These are phyloP conservation scores for Triangularia verruculosa DNA, from an alignment of 2,329 filamentous ascomycete species.

Conservation along the genomic window DNA sequence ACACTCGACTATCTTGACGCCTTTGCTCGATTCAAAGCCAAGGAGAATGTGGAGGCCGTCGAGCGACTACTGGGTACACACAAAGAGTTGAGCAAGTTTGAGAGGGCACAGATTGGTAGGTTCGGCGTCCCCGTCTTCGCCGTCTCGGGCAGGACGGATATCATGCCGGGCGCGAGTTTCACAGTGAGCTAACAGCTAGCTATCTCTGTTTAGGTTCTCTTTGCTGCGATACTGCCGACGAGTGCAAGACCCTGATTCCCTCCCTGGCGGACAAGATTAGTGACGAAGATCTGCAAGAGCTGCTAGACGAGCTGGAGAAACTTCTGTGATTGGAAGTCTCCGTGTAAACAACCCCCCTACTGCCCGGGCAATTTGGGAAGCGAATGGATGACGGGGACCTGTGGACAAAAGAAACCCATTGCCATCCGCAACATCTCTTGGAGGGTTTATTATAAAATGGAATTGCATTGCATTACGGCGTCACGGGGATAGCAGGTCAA, in stretches of 20 bases:
- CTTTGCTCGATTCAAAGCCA: conserved; percentile 93
- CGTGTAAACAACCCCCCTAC: not conserved
- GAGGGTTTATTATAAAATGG: not conserved
- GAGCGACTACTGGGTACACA: conserved; percentile 79
- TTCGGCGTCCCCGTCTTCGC: conserved; percentile 3
- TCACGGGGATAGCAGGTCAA: not conserved
- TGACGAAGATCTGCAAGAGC: conserved; percentile 81
- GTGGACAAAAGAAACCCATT: not conserved
- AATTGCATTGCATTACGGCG: not conserved
- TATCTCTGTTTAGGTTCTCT: conserved; percentile 66
- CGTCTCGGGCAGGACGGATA: not conserved
- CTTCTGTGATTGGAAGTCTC: conserved; percentile 44
- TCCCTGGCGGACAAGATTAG: conserved; percentile 84
- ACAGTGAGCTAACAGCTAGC: not conserved
- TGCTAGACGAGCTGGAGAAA: conserved; percentile 89
- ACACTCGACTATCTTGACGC: conserved; percentile 91
- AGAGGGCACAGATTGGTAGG: conserved; percentile 85
- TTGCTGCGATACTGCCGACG: conserved; percentile 88
- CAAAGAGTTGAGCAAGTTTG: conserved; percentile 82
- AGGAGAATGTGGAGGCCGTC: conserved; percentile 92
- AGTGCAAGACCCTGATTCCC: conserved; percentile 94
- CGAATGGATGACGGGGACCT: not conserved
- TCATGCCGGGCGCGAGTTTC: not conserved
- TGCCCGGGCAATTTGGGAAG: not conserved
- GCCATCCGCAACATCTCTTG: not conserved